Base-by-base conservation (phyloP, 148 eudicot genomes). In the Arbutus unedo region DNA sequence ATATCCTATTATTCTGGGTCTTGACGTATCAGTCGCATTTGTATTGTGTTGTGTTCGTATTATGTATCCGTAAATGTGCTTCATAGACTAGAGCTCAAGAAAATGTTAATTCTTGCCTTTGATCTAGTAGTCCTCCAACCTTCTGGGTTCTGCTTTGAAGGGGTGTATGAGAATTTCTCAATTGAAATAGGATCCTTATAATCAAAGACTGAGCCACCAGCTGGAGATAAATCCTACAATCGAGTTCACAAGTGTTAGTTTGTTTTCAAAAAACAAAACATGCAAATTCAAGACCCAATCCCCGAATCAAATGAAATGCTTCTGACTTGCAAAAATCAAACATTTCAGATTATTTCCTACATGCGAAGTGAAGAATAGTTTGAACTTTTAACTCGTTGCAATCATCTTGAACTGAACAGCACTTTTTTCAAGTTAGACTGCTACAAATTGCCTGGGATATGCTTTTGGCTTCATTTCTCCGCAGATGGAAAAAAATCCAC, bases 41-140 rank as follows among this genome's bases (percentile, higher is more conserved):
- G 38, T 31, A 31, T 31, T 1, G 1, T 31, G 38, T 31, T 1
- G 38, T 31, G 38, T 31, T 31, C 38, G 38, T 31, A 31, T 31
- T 31, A 31, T 31, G 38, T 31, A 31, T 31, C 38, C 38, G 38
- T 31, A 0, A 31, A 31, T 31, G 38, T 31, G 38, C 38, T 31
- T 31, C 38, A 31, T 31, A 31, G 38, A 31, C 38, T 31, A 55
- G 41, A 54, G 2, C 50, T 25, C 38, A 76, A 38, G 83, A 60
- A 9, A 73, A 50, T 81, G 70, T 38, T 38, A 50, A 76, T 70
- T 19, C 86, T 79, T 72, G 94, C 97, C 98, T 90, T 90, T 85
- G 93, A 60, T 88, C 85, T 96, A 43, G 95, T 90, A 54, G 86
- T 87, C 83, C 92, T 90, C 99, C 99, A 96, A 83, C 97, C 97